Evolutionary conservation across 306 rosid genomes (phyloP), one percentile per base, ranked within the genome.

Genomic region (Begonia fuchsioides): DNA sequence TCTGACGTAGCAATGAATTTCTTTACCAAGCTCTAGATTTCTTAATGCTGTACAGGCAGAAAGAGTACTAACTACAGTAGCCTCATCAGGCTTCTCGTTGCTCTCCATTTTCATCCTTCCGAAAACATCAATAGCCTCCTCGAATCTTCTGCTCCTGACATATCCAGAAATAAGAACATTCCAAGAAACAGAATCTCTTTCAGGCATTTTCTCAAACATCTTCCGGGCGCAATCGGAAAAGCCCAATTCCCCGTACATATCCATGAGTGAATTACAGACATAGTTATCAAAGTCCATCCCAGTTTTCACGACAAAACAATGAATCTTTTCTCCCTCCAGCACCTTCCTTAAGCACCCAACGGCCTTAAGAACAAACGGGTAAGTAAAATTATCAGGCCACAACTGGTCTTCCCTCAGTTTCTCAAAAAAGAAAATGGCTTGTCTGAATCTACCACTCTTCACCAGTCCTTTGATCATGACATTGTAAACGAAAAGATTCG

Each of bases 251-350:
- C 76, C 74, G 56, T 76, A 78, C 85, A 81, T 76, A 38, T 62
- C 79, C 70, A 85, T 68, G 19, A 80, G 70, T 9, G 95, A 85
- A 64, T 85, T 85, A 66, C 80, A 68, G 54, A 85, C 87, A 68
- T 68, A 84, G 44, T 64, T 5, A 66, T 80, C 94, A 63, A 51
- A 73, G 35, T 45, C 71, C 62, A 77, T 55, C 26, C 82, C 84
- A 38, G 72, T 66, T 51, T 77, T 80, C 13, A 73, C 53, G 17
- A 63, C 79, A 54, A 75, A 66, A 17, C 82, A 81, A 70, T 84
- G 95, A 73, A 77, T 46, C 71, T 72, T 77, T 45, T 15, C 45
- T 17, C 79, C 83, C 43, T 75, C 76, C 16, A 17, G 18, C 47
- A 44, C 48, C 41, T 68, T 68, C 44, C 86, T 57, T 53, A 68